Conservation (phyloP, 306 rosid species). For the Cyclanthera cordifolia region DNA sequence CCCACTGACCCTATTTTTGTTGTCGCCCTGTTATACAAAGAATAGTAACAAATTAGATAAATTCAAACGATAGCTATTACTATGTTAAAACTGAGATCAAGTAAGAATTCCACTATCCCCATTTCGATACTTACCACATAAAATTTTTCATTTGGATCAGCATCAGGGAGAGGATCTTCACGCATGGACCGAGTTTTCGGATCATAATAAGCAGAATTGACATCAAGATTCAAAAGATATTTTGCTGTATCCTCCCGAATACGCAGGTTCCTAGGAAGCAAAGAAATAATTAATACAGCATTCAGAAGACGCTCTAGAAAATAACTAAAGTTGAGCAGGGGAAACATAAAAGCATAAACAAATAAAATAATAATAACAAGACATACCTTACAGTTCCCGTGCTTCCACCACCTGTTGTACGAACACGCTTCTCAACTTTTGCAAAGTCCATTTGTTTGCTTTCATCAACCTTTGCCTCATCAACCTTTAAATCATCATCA, state of each 20-base stretch:
- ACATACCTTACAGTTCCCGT: conserved; percentile 52
- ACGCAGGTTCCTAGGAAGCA: conserved; percentile 32
- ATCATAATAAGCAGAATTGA: conserved; percentile 42
- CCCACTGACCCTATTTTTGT: conserved; percentile 39
- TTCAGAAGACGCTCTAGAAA: neutral
- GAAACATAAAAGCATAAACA: neutral
- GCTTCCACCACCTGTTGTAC: conserved; percentile 59
- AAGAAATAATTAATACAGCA: neutral
- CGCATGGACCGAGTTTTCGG: conserved; percentile 54
- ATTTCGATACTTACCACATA: conserved; percentile 30
- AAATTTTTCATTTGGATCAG: conserved; percentile 55
- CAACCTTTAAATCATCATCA: conserved; percentile 36
- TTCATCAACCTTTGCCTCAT: conserved; percentile 64
- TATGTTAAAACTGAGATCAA: neutral
- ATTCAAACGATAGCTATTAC: neutral
- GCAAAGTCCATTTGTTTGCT: conserved; percentile 57
- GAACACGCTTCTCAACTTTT: conserved; percentile 56
- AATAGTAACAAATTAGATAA: neutral
- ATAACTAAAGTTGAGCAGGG: neutral
- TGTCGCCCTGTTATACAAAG: conserved; percentile 30
- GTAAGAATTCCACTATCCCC: neutral
- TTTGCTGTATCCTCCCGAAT: conserved; percentile 48
- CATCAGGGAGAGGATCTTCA: conserved; percentile 55
- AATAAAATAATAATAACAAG: neutral
- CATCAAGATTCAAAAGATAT: conserved; percentile 44